Evolutionary conservation across 306 rosid species (phyloP), one percentile per base, ranked within the genome.

Genomic region (Sicyos baderoa): DNA sequence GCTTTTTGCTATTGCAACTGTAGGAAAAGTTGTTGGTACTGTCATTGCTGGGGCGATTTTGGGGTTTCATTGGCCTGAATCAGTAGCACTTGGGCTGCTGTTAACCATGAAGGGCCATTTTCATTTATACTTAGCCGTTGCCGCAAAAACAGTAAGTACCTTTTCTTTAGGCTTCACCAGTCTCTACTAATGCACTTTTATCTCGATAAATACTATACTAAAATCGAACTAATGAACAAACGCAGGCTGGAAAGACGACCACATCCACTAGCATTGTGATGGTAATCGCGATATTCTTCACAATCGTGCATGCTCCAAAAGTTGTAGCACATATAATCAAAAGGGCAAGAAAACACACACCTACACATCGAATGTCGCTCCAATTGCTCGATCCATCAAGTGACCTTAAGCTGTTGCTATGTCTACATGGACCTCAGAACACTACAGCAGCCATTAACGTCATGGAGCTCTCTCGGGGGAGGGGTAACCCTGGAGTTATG

Each of bases 11-110:
- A 77, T 93, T 37, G 84, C 64, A 3, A 76, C 80, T 10, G 12
- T 72, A 0, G 95, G 99, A 27, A 90, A 90, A 55, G 85, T 93
- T 53, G 66, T 12, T 17, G 99, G 99, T 58, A 85, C 96, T 4
- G 79, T 90, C 29, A 19, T 79, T 75, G 82, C 75, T 19, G 99
- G 97, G 42, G 79, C 70, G 4, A 13, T 90, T 49, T 79, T 93
- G 74, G 97, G 99, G 29, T 88, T 86, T 70, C 81, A 79, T 55
- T 90, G 90, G 99, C 94, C 96, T 3, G 96, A 90, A 75, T 89
- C 97, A 7, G 70, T 93, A 54, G 93, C 91, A 27, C 85, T 89
- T 7, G 97, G 97, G 70, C 75, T 93, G 84, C 86, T 93, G 47
- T 90, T 93, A 51, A 72, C 89, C 21, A 79, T 81, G 77, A 93